Conservation (phyloP, 352 stramenopile genomes). For the Phytophthora gonapodyides region DNA sequence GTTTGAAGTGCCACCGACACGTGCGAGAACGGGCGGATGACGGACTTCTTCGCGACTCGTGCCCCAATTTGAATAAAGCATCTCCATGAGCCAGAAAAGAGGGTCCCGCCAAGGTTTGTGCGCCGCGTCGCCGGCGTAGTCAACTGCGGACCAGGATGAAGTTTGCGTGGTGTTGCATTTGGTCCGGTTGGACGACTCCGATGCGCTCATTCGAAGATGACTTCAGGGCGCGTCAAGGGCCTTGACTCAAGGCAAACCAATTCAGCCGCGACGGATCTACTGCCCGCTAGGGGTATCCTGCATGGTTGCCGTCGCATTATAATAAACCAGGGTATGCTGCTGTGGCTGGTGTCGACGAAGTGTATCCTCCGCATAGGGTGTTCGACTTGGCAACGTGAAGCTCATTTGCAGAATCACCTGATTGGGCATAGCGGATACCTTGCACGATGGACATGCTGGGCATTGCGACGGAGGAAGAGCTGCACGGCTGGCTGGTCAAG, state of each 20-base stretch:
- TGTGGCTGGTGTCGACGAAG: too few species aligned
- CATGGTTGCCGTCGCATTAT: not conserved
- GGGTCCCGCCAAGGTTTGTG: constrained; percentile 7
- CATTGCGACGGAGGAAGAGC: constrained; percentile 45
- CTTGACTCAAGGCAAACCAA: too few species aligned
- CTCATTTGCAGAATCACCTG: constrained; percentile 13
- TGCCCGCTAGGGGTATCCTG: not conserved
- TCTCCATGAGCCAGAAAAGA: constrained; percentile 35
- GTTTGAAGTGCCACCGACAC: constrained; percentile 13
- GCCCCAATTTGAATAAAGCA: constrained; percentile 40
- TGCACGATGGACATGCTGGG: constrained; percentile 23
- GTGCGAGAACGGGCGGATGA: constrained; percentile 11
- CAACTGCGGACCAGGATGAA: not conserved
- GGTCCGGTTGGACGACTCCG: constrained; percentile 8
- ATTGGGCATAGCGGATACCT: constrained; percentile 12
- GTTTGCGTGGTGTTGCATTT: constrained; percentile 8
- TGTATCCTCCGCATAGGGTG: not conserved
- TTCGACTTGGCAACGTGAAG: not conserved
- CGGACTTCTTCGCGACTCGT: constrained; percentile 24
- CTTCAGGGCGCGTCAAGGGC: too few species aligned
- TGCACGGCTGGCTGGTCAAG: constrained; percentile 58
- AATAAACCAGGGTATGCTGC: too few species aligned
- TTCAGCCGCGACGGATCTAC: too few species aligned
- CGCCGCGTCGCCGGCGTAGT: constrained; percentile 3
- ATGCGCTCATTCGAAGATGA: constrained; percentile 1